Evolutionary conservation across 345 rosid species (phyloP).

Genomic region (Salix udensis): DNA sequence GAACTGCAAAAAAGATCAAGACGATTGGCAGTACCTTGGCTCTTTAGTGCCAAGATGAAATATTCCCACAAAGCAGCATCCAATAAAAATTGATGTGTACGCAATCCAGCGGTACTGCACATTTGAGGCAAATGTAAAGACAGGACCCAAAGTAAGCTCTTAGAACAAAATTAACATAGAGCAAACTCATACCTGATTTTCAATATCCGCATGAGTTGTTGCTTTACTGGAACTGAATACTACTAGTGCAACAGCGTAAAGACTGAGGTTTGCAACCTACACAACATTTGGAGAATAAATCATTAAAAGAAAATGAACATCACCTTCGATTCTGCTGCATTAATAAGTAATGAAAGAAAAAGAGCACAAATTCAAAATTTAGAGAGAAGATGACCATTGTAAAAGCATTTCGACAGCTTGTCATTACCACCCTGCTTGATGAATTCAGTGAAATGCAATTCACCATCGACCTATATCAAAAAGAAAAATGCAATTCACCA

Average conservation of each 20-base stretch:
- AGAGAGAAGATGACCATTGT: slow-evolving; percentile 55
- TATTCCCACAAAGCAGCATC: slow-evolving; percentile 75
- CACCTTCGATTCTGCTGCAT: background rate
- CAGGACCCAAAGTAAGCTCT: background rate
- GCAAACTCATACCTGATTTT: slow-evolving; percentile 58
- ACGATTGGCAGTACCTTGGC: slow-evolving; percentile 53
- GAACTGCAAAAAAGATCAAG: background rate
- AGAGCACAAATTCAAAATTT: background rate
- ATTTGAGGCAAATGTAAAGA: slow-evolving; percentile 19
- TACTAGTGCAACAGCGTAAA: slow-evolving; percentile 70
- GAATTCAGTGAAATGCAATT: slow-evolving; percentile 83
- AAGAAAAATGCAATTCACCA: slow-evolving; percentile 35
- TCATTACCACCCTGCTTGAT: slow-evolving; percentile 77
- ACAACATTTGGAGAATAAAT: slow-evolving; percentile 1
- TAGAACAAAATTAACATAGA: background rate
- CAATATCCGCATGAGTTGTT: slow-evolving; percentile 53
- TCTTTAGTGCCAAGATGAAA: slow-evolving; percentile 81
- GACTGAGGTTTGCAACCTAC: slow-evolving; percentile 88
- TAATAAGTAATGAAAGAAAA: background rate
- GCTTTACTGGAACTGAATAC: slow-evolving; percentile 52
- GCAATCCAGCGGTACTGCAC: slow-evolving; percentile 94
- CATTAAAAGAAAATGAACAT: slow-evolving; percentile 8
- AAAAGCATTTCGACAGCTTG: slow-evolving; percentile 95
- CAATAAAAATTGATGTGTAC: slow-evolving; percentile 64
- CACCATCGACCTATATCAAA: slow-evolving; percentile 76